These are phyloP conservation scores for Grigorovia yakushimaensis DNA, from an alignment of 805 yeast species.

Conservation along the genomic window DNA sequence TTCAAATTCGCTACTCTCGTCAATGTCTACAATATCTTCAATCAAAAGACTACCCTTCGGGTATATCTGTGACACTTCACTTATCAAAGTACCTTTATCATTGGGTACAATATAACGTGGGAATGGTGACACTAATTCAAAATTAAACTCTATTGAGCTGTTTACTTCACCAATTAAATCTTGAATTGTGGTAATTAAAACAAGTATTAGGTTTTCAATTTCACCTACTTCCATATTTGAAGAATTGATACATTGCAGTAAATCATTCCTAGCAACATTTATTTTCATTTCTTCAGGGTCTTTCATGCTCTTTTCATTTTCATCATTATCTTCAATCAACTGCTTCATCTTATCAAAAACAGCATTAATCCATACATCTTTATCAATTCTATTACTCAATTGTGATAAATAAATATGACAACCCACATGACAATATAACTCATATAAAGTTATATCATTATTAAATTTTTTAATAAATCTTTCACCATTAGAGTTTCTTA, in stretches of 20 bases:
- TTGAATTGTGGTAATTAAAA: neutral
- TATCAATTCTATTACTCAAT: conserved; percentile 41
- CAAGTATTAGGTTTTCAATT: neutral
- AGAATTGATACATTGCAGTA: neutral
- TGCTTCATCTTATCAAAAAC: conserved; percentile 34
- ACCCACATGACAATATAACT: conserved; percentile 19
- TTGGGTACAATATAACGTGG: conserved; percentile 44
- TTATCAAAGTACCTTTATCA: conserved; percentile 25
- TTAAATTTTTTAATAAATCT: conserved; percentile 20
- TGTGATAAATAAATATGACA: conserved; percentile 17
- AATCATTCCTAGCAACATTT: neutral
- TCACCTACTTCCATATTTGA: neutral
- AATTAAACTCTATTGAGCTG: conserved; percentile 32
- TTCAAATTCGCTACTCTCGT: conserved; percentile 15
- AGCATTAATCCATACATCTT: conserved; percentile 50
- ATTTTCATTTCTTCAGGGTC: neutral
- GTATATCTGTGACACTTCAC: conserved; percentile 41
- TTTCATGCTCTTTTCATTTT: conserved; percentile 5
- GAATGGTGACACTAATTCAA: conserved; percentile 51
- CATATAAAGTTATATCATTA: conserved; percentile 12
- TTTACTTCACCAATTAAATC: neutral
- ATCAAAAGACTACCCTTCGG: conserved; percentile 64
- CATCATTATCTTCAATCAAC: conserved; percentile 5
- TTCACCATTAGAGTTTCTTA: conserved; percentile 25
- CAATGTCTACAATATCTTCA: conserved; percentile 32